Conservation (phyloP, 2,329 filamentous ascomycete species). For the Botrytis aclada region DNA sequence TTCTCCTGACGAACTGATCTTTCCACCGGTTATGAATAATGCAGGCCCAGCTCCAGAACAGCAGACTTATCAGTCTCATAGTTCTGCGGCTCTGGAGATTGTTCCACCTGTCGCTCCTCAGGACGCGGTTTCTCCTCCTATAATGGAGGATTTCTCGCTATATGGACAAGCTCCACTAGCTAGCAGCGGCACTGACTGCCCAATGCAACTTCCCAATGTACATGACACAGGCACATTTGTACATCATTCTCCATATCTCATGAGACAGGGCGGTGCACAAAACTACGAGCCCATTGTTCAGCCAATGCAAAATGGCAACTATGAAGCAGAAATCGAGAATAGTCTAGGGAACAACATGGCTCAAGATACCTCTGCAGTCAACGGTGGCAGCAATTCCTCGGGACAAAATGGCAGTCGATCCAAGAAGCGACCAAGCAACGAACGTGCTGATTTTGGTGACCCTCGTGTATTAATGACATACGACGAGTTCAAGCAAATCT, state of each 20-base stretch:
- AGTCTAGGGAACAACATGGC: neutral
- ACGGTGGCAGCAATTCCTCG: accelerated
- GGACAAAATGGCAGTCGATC: neutral
- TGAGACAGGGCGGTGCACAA: accelerated
- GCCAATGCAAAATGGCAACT: neutral
- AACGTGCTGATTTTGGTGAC: neutral
- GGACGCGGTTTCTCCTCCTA: neutral
- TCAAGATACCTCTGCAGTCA: neutral
- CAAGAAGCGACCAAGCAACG: neutral
- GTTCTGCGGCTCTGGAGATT: neutral
- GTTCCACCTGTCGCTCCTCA: neutral
- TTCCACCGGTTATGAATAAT: neutral
- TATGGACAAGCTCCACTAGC: neutral
- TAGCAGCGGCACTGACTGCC: accelerated
- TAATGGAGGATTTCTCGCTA: neutral
- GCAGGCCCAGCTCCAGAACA: accelerated
- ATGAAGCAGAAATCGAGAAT: accelerated
- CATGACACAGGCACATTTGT: too few relatives aligned
- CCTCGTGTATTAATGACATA: neutral
- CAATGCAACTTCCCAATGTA: neutral
- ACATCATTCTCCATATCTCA: neutral
- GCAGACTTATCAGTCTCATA: neutral
- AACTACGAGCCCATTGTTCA: accelerated
- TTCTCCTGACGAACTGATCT: neutral
- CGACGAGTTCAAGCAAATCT: neutral